Evolutionary conservation across 2,329 filamentous ascomycete genomes (phyloP).

Genomic region (Aspergillus sp.): DNA sequence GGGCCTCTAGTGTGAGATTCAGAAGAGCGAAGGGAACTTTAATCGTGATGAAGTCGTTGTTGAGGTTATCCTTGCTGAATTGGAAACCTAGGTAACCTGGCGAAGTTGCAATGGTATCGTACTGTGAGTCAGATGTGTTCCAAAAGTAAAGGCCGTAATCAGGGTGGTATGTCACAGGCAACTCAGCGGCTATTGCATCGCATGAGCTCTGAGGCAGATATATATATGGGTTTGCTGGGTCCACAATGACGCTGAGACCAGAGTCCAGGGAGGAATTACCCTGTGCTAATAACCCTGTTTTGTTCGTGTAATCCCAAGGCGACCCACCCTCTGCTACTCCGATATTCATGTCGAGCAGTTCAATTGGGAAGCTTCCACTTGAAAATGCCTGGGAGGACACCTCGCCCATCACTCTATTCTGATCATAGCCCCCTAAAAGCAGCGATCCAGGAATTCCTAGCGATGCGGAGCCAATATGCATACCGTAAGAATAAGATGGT

Average conservation of each 20-base stretch:
- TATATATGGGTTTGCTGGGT: constrained; percentile 40
- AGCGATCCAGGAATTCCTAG: constrained; percentile 39
- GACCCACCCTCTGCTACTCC: constrained; percentile 44
- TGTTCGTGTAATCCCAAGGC: constrained; percentile 36
- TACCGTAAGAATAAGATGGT: constrained; percentile 45
- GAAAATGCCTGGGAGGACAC: constrained; percentile 17
- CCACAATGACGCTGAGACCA: constrained; percentile 30
- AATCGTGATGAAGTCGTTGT: constrained; percentile 20
- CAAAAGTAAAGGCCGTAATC: constrained; percentile 16
- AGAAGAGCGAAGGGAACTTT: constrained; percentile 27
- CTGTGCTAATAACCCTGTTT: constrained; percentile 28
- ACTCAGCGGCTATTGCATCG: constrained; percentile 38
- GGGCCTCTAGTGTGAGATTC: constrained; percentile 24
- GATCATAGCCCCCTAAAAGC: constrained; percentile 45
- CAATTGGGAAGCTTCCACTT: constrained; percentile 14
- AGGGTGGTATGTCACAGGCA: constrained; percentile 34
- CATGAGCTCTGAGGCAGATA: constrained; percentile 44
- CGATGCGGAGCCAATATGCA: constrained; percentile 45
- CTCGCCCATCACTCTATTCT: constrained; percentile 30
- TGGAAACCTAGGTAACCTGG: constrained; percentile 19
- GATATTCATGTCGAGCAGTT: constrained; percentile 44
- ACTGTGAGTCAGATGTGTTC: constrained; percentile 16
- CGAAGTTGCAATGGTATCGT: constrained; percentile 18
- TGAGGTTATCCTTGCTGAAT: constrained; percentile 16
- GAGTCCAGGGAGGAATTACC: constrained; percentile 28